Conservation (phyloP, 345 rosid species). For the Hibiscus trionum region DNA sequence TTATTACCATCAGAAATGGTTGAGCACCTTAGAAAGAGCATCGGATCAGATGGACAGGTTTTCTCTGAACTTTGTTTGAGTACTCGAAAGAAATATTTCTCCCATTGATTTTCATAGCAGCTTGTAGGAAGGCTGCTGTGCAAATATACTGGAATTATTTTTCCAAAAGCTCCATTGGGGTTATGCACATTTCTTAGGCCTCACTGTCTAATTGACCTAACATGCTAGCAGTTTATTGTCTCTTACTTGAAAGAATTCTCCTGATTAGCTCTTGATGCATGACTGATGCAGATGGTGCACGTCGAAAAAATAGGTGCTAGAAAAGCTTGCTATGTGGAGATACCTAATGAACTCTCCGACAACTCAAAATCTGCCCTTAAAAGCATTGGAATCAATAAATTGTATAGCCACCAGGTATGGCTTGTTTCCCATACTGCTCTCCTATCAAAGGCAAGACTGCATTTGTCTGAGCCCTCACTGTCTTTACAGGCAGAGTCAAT, state of each 20-base stretch:
- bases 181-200: neutral
- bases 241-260: slow-evolving; percentile 1
- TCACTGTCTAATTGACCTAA: neutral
- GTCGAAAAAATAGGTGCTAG: slow-evolving; percentile 58
- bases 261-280: slow-evolving; percentile 15
- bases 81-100: slow-evolving; percentile 2
- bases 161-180: neutral
- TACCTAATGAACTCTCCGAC: slow-evolving; percentile 58
- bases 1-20: slow-evolving; percentile 68
- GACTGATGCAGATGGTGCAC: slow-evolving; percentile 63
- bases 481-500: slow-evolving; percentile 71
- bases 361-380: slow-evolving; percentile 53
- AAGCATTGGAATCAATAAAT: slow-evolving; percentile 54
- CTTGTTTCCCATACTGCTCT: slow-evolving; percentile 8
- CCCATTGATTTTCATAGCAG: neutral
- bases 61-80: slow-evolving; percentile 6
- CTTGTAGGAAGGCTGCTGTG: slow-evolving; percentile 3
- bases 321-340: slow-evolving; percentile 42
- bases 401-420: slow-evolving; percentile 85
- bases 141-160: slow-evolving; percentile 3
- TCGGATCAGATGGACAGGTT: slow-evolving; percentile 82
- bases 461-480: slow-evolving; percentile 9
- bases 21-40: slow-evolving; percentile 69
- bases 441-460: slow-evolving; percentile 9
- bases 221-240: neutral